Base-by-base conservation (phyloP, 768 basidiomycete genomes). In the Leccinum variicolor region DNA sequence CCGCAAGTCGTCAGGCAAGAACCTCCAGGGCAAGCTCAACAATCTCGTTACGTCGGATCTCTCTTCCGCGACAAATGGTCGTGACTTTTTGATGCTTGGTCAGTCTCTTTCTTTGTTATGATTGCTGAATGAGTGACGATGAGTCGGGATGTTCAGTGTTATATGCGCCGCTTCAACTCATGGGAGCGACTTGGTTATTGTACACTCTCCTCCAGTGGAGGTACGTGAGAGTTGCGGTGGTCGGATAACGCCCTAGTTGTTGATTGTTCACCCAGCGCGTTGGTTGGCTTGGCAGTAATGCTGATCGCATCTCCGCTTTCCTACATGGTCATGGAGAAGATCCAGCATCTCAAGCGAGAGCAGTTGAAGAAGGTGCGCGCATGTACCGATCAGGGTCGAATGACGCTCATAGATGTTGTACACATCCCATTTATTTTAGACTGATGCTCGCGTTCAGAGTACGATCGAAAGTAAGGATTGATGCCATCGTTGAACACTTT, bases 1-100 rank as follows among this genome's bases (percentile, higher is more conserved):
- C 5, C 3, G 31, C 25, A 52, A 52, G 26, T 52, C 48, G 28
- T 19, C 54, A 6, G 48, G 31, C 2, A 55, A 52, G 49, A 55
- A 52, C 31, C 25, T 55, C 13, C 11, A 52, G 9, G 54, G 54
- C 15, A 55, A 28, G 14, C 54, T 55, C 33, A 55, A 55, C 14
- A 55, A 55, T 36, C 54, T 55, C 4, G n/a, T 55, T 23, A 55
- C 54, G 7, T 55, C 54, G 5, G 48, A 55, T 28, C 54, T 55
- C 13, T 21, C 48, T 21, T 3, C 25, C 19, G 48, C 48, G 33
- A 55, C 33, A 15, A 48, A 55, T 17, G 54, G 54, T 7, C 54
- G 48, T 21, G 54, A 55, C 33, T 21, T 55, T 52, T 9, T 55
- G 48, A 52, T 55, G 26, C 33, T 55, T 21, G 54, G 54, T 55